These are phyloP conservation scores for Crotalaria pallida DNA, from an alignment of 306 rosid species.

Conservation along the genomic window DNA sequence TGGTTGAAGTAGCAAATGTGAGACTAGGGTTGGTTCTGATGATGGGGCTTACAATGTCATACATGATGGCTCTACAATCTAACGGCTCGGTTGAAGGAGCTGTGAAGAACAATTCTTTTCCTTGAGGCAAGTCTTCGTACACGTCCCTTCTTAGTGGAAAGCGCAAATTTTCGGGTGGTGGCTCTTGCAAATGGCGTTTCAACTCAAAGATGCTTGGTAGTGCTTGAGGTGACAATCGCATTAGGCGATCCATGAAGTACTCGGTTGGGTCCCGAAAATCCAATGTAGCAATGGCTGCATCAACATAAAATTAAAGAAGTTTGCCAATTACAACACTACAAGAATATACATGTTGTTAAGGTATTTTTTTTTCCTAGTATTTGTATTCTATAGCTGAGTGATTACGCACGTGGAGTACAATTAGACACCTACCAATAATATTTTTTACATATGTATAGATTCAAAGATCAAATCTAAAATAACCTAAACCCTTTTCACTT, in stretches of 20 bases:
- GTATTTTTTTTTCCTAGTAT: too few relatives aligned
- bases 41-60: slow-evolving; percentile 60
- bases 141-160: slow-evolving; percentile 72
- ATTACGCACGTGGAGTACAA: too few relatives aligned
- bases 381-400: too few relatives aligned
- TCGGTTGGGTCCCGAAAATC: slow-evolving; percentile 84
- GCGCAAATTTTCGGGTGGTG: slow-evolving; percentile 73
- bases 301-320: background rate
- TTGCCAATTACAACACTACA: background rate
- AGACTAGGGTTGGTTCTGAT: slow-evolving; percentile 46
- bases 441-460: too few relatives aligned
- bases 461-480: too few relatives aligned
- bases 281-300: slow-evolving; percentile 47
- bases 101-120: slow-evolving; percentile 69
- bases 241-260: slow-evolving; percentile 59
- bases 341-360: too few relatives aligned
- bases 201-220: slow-evolving; percentile 66
- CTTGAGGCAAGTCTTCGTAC: slow-evolving; percentile 66
- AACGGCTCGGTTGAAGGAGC: slow-evolving; percentile 30
- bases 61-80: slow-evolving; percentile 57
- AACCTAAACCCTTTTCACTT: too few relatives aligned
- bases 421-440: too few relatives aligned
- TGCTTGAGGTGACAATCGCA: slow-evolving; percentile 44
- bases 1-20: slow-evolving; percentile 19
- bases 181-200: slow-evolving; percentile 61